A percentile compares a stretch with the other conserved stretches of the same genome.
These are phyloP conservation scores for Suillus bovinus DNA, from an alignment of 768 basidiomycete genomes.

Conservation along the genomic window DNA sequence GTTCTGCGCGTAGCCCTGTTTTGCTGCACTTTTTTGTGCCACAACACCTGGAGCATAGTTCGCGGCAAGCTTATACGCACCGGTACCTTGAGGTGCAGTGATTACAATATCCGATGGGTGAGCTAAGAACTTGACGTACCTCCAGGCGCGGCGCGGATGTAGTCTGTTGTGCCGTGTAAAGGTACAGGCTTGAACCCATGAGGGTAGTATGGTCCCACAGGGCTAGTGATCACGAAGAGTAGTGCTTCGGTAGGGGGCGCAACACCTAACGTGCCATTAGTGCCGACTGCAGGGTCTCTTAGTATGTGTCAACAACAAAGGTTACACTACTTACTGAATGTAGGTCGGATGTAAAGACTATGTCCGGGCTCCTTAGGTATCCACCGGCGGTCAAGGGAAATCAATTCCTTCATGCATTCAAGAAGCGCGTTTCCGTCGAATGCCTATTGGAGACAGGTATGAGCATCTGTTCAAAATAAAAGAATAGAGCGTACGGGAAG, in stretches of 20 bases:
- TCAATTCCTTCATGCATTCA: slow-evolving; percentile 82
- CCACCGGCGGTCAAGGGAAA: slow-evolving; percentile 85
- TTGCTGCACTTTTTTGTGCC: slow-evolving; percentile 77
- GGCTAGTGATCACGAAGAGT: slow-evolving; percentile 62
- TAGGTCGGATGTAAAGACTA: slow-evolving; percentile 89
- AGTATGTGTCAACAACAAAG: slow-evolving; percentile 8
- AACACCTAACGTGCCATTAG: slow-evolving; percentile 47
- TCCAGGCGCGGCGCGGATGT: slow-evolving; percentile 83
- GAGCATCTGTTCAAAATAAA: not conserved
- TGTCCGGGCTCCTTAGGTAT: slow-evolving; percentile 87
- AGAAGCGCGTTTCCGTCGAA: slow-evolving; percentile 78
- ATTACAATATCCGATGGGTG: slow-evolving; percentile 12
- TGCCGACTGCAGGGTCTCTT: slow-evolving; percentile 60
- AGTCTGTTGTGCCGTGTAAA: slow-evolving; percentile 81
- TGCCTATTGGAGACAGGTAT: slow-evolving; percentile 41
- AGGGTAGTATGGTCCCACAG: slow-evolving; percentile 79
- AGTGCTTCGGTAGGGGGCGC: slow-evolving; percentile 68
- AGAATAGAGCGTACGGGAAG: slow-evolving; percentile 56
- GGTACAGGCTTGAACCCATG: slow-evolving; percentile 89
- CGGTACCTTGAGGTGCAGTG: slow-evolving; percentile 55
- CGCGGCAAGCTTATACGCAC: slow-evolving; percentile 83
- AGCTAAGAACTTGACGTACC: slow-evolving; percentile 41
- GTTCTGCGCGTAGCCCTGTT: slow-evolving; percentile 83
- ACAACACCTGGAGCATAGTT: slow-evolving; percentile 90
- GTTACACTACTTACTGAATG: slow-evolving; percentile 49